These are phyloP conservation scores for Fusarium robinianum DNA, from an alignment of 2,329 filamentous ascomycete species.

Conservation along the genomic window DNA sequence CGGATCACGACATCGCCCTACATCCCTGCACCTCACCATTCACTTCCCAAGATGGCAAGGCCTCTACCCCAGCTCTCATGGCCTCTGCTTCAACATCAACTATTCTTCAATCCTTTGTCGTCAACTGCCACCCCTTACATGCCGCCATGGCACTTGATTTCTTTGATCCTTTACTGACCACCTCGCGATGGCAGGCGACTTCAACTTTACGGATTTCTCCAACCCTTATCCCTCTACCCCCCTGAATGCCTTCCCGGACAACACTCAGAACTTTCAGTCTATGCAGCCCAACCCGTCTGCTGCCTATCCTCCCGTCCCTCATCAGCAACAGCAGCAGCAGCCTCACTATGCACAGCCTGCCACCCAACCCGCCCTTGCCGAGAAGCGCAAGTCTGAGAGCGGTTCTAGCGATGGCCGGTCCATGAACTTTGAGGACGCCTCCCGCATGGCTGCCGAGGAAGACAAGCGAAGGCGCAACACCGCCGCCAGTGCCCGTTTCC, in stretches of 20 bases:
- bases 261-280: conserved; percentile 50
- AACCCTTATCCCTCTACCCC: conserved; percentile 56
- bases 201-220: conserved; percentile 60
- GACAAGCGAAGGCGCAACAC: conserved; percentile 90
- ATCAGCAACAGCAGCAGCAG: conserved; percentile 29
- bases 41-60: conserved; percentile 37
- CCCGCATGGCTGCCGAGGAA: conserved; percentile 78
- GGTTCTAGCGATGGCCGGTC: conserved; percentile 47
- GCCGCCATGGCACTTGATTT: conserved; percentile 31
- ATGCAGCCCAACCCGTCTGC: conserved; percentile 57
- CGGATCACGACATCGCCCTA: conserved; percentile 36
- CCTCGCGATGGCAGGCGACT: conserved; percentile 59
- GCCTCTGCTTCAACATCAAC: conserved; percentile 27
- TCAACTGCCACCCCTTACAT: conserved; percentile 20
- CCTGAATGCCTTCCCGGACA: conserved; percentile 48
- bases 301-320: conserved; percentile 48
- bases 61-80: conserved; percentile 28
- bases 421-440: conserved; percentile 69
- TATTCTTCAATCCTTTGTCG: conserved; percentile 27
- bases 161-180: conserved; percentile 35
- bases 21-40: conserved; percentile 30
- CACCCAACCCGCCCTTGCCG: conserved; percentile 40
- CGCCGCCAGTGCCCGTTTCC: conserved; percentile 84
- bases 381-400: conserved; percentile 54
- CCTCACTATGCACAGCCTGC: conserved; percentile 39